Conservation (phyloP, 495 filamentous ascomycete genomes). For the Haplographium delicatum region DNA sequence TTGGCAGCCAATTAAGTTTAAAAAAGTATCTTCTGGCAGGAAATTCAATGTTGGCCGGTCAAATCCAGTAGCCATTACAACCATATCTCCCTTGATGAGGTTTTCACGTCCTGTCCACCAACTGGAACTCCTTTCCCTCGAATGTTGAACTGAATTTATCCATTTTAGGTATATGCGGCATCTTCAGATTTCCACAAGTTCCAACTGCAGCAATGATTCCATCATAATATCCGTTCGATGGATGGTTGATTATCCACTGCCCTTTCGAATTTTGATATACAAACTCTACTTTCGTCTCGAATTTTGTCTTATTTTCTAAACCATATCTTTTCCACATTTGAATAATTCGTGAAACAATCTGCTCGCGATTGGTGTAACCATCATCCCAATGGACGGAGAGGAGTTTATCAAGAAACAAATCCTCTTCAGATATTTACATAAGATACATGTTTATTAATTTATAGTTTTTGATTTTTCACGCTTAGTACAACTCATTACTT, state of each 20-base stretch:
- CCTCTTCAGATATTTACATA: too few species aligned
- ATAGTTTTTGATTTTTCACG: too few species aligned
- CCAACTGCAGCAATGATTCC: slow-evolving; percentile 73
- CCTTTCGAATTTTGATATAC: slow-evolving; percentile 64
- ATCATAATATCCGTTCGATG: slow-evolving; percentile 64
- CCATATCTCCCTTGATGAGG: slow-evolving; percentile 63
- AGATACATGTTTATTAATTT: too few species aligned
- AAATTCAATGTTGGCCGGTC: slow-evolving; percentile 67
- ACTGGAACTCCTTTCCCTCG: slow-evolving; percentile 68
- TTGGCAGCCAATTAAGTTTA: too few species aligned
- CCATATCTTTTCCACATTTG: slow-evolving; percentile 72
- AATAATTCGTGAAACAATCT: slow-evolving; percentile 66
- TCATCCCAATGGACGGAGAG: slow-evolving; percentile 68
- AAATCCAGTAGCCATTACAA: slow-evolving; percentile 81
- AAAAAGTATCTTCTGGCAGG: slow-evolving; percentile 64
- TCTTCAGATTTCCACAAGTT: slow-evolving; percentile 73
- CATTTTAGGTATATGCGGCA: slow-evolving; percentile 60
- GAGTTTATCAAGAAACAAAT: too few species aligned
- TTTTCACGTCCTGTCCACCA: slow-evolving; percentile 59
- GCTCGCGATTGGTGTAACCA: slow-evolving; percentile 68
- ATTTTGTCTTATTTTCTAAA: slow-evolving; percentile 63
- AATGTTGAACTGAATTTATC: slow-evolving; percentile 64
- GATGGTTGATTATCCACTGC: slow-evolving; percentile 75
- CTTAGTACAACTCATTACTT: too few species aligned
- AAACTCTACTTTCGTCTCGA: slow-evolving; percentile 61